phyloP scores from a whole-genome alignment of 371 early-diverging fungal species.

The Mucor circinelloides region DNA sequence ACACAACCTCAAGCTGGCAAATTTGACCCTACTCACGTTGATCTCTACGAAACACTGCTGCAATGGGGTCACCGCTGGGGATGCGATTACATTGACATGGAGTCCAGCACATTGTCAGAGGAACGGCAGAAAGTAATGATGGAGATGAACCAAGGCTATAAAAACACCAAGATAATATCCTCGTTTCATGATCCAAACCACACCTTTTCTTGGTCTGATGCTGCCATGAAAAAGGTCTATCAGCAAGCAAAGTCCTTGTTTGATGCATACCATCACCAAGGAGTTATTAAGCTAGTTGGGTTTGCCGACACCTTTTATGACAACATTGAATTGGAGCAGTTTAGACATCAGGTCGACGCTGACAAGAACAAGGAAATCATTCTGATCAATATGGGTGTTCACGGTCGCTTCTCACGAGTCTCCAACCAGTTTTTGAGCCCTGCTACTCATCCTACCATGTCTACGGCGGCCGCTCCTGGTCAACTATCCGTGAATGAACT shows the following conservation, averaged over 20 bases:
- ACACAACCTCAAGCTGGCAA: slow-evolving; percentile 83
- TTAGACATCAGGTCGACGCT: slow-evolving; percentile 34
- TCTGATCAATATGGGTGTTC: slow-evolving; percentile 87
- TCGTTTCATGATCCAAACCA: slow-evolving; percentile 85
- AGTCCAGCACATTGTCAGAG: slow-evolving; percentile 58
- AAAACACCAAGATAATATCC: slow-evolving; percentile 64
- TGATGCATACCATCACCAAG: slow-evolving; percentile 30
- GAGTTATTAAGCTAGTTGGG: slow-evolving; percentile 88
- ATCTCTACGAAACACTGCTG: slow-evolving; percentile 68
- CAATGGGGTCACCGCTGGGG: slow-evolving; percentile 75
- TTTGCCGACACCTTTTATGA: slow-evolving; percentile 68
- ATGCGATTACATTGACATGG: slow-evolving; percentile 90
- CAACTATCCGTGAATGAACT: slow-evolving; percentile 82
- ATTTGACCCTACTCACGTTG: slow-evolving; percentile 40
- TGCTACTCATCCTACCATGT: slow-evolving; percentile 81
- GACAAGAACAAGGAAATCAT: slow-evolving; percentile 66
- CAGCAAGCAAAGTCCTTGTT: slow-evolving; percentile 27
- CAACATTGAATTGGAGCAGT: slow-evolving; percentile 74
- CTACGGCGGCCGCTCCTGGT: slow-evolving; percentile 86
- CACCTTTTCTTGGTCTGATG: slow-evolving; percentile 53
- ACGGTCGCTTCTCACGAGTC: slow-evolving; percentile 84
- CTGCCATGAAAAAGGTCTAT: slow-evolving; percentile 51
- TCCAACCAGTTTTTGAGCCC: slow-evolving; percentile 85
- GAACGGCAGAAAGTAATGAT: slow-evolving; percentile 42
- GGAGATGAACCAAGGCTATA: slow-evolving; percentile 42